Evolutionary conservation across 345 rosid genomes (phyloP), one percentile per base, ranked within the genome.

Genomic region (Raphanus sativus): DNA sequence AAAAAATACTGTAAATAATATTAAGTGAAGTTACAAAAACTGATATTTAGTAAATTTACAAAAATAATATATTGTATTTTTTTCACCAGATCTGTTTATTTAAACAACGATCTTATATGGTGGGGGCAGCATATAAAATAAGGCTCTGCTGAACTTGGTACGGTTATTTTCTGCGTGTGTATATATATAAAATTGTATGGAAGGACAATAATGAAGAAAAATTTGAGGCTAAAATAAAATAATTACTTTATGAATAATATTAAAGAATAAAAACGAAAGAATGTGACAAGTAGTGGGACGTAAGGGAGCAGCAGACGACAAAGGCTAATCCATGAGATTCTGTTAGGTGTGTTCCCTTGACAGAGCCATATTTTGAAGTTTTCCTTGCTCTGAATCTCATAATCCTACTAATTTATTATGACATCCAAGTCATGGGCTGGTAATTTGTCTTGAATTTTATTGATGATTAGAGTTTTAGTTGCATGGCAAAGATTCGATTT

Each of bases 241-340:
- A 8, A 28, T 28, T 8, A 69, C n/a, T 3, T 7, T 6, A n/a
- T 34, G 16, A 5, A n/a, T 6, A 63, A 64, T 54, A 26, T 16
- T 77, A 56, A 55, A 70, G 50, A 59, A 78, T 24, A 48, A 78
- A 70, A 66, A 65, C 40, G 16, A 78, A 72, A 60, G 73, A 78
- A 66, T 78, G 77, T 78, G 81, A 78, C 73, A 72, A 65, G 81
- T 16, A 72, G 81, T 72, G 77, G 81, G 77, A 55, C 62, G 72
- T 48, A 78, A 78, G 73, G 77, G 81, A 78, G 81, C 77, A 78
- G 73, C 32, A 71, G 73, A 78, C 72, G 62, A 71, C 81, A 78
- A 80, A 85, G 86, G 85, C 85, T 81, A 79, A 74, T 75, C 84
- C 86, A 50, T 83, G 82, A 86, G 89, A 87, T 85, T 86, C 88